Base-by-base conservation (phyloP, 2,329 filamentous ascomycete genomes). In the Calonectria pseudoturangicola region DNA sequence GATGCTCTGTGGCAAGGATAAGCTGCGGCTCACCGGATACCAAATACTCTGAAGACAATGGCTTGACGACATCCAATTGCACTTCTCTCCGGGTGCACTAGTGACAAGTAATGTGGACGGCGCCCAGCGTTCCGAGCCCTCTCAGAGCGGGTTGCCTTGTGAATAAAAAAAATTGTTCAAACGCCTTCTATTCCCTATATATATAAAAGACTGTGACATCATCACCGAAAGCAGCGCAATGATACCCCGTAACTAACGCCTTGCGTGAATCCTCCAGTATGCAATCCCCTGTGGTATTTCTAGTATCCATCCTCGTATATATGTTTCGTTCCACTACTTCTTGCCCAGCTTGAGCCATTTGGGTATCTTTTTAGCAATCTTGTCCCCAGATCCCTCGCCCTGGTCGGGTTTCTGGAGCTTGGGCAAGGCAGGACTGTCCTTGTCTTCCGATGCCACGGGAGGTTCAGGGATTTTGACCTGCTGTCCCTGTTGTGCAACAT, bases 301-400 rank as follows among this genome's bases (percentile, higher is more conserved):
- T 47, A 28, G 21, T 41, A 30, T 58, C n/a, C 45, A 16, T 56
- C 18, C 16, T 25, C 30, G 9, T 36, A 3, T 27, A 30, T 33
- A 48, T 27, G n/a, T 2, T 27, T 13, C 27, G 16, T 27, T 63
- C 70, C 77, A 81, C 70, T 78, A 81, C 85, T 95, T 95, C 89
- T 94, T 95, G 16, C 92, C 91, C 67, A 94, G 84, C 82, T 94
- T 94, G 45, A 96, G 84, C 90, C 94, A 95, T 82, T 94, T 95
- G 25, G 93, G 93, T 72, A 89, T 80, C 86, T 95, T 95, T 89
- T 94, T 95, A 9, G 91, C 91, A 68, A 93, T 84, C 83, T 93
- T 94, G 48, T 85, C 84, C 13, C 82, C 83, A 65, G 85, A 80
- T 66, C 84, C 81, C 66, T 84, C 83, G 21, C 81, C 80, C 76